A percentile compares a stretch with the other conserved stretches of the same genome.
These are phyloP conservation scores for Hirsutella thompsonii DNA, from an alignment of 2,329 filamentous ascomycete species.

Conservation along the genomic window DNA sequence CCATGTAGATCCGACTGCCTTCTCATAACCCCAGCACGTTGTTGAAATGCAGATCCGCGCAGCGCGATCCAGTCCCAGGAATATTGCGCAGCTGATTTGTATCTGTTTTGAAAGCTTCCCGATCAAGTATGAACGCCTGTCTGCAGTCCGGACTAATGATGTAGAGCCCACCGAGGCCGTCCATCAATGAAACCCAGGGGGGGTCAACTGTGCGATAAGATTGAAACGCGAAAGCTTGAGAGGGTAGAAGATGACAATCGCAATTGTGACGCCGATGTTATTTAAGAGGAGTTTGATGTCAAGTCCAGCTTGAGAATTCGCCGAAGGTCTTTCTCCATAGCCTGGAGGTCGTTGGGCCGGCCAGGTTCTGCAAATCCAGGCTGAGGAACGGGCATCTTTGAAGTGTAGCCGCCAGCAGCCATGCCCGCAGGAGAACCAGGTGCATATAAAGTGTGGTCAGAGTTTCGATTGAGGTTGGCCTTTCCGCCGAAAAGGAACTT, in stretches of 20 bases:
- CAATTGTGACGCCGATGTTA: not conserved
- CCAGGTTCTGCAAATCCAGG: not conserved
- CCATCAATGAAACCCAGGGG: too few species aligned
- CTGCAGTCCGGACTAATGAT: not conserved
- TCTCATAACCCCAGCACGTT: conserved; percentile 6
- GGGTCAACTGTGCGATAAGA: too few species aligned
- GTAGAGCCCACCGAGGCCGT: not conserved
- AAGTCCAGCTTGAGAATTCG: conserved; percentile 35
- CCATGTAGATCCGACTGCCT: conserved; percentile 10
- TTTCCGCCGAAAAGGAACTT: conserved; percentile 38
- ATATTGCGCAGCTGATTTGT: not conserved
- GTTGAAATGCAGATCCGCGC: conserved; percentile 7
- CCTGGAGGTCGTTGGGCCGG: conserved; percentile 22
- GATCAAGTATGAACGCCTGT: not conserved
- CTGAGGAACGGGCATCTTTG: conserved; percentile 2
- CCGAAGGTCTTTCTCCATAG: conserved; percentile 41
- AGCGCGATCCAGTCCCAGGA: conserved; percentile 4
- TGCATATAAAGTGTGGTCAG: not conserved
- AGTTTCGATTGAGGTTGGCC: conserved; percentile 5
- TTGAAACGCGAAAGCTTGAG: not conserved
- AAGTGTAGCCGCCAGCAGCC: not conserved
- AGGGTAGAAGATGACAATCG: conserved; percentile 3
- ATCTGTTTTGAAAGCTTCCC: not conserved
- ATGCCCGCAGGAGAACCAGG: not conserved
- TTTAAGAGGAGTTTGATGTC: conserved; percentile 10